Base-by-base conservation (phyloP, 2,329 filamentous ascomycete species). In the Monosporascus sp. region DNA sequence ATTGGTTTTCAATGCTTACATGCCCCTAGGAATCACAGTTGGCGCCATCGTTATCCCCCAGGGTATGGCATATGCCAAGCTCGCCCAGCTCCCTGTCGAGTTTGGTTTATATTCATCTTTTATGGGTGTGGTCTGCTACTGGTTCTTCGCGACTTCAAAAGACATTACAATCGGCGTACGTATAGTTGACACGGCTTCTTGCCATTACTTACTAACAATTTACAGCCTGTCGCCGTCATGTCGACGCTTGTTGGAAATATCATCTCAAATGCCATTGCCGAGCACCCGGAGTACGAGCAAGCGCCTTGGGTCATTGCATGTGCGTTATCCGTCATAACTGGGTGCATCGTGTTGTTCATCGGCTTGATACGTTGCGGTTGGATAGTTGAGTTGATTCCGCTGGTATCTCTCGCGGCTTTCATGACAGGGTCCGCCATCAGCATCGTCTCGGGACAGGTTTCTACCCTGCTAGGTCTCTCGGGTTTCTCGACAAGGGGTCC, bases 81-180 rank as follows among this genome's bases (percentile, higher is more conserved):
- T 97, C 26, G 93, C 93, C 45, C 81, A 86, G 56, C 79, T 97
- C n/a, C 79, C 83, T 1, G 82, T 87, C 6, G 80, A 97, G 67
- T 97, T 86, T 65, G 93, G 93, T 50, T 81, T 97, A 1, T 96
- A 96, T 72, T 94, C 93, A 0, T 97, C 93, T 0, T 97, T 99
- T 68, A 94, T 97, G 81, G 94, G 93, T 49, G 92, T 96, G 17
- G 71, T 96, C 58, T 80, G 96, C 56, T 99, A 99, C 73, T 97
- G 93, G 93, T 88, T 97, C 67, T 97, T 97, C 66, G 94, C 92
- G 36, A 99, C 94, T 0, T 97, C 93, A 16, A 99, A 97, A 69
- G 93, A 99, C 71, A 97, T 99, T 66, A 97, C 93, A 9, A 97
- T 97, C 53, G 93, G 93, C 17, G 87, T 90, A 78, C 73, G 86